These are phyloP conservation scores for Globisporangium nodosum DNA, from an alignment of 352 stramenopile genomes.

Conservation along the genomic window DNA sequence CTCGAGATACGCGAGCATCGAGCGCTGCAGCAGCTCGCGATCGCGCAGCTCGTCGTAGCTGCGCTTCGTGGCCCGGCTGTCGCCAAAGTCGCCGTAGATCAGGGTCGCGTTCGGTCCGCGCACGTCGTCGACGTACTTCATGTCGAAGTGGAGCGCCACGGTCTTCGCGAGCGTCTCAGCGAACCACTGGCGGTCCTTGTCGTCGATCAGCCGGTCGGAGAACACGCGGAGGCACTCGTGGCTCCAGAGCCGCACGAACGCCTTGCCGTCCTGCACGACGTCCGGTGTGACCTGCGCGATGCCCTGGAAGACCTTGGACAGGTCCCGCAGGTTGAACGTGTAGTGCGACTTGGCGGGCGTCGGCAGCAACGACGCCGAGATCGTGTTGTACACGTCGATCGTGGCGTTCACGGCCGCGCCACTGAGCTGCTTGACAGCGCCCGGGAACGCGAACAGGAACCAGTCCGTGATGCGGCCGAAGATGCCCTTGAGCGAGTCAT, in stretches of 20 bases:
- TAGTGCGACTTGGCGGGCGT: slow-evolving; percentile 94
- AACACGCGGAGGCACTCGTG: slow-evolving; percentile 92
- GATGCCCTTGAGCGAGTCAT: slow-evolving; percentile 79
- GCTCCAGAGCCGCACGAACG: slow-evolving; percentile 87
- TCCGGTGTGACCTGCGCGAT: slow-evolving; percentile 81
- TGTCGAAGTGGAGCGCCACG: slow-evolving; percentile 73
- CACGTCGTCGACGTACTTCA: slow-evolving; percentile 67
- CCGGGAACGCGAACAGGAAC: slow-evolving; percentile 82
- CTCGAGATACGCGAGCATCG: slow-evolving; percentile 91
- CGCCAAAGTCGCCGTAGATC: slow-evolving; percentile 90
- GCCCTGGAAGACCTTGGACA: slow-evolving; percentile 92
- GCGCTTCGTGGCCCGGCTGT: slow-evolving; percentile 55
- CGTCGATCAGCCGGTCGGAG: slow-evolving; percentile 88
- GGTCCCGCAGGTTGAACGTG: slow-evolving; percentile 92
- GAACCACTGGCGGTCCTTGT: slow-evolving; percentile 87
- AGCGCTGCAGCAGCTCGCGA: slow-evolving; percentile 61
- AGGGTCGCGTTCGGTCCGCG: slow-evolving; percentile 57
- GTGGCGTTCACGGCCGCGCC: slow-evolving; percentile 73
- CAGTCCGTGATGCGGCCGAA: slow-evolving; percentile 90
- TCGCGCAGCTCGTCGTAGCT: slow-evolving; percentile 89
- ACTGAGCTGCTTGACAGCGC: slow-evolving; percentile 76
- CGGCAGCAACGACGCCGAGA: slow-evolving; percentile 84
- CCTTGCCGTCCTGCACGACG: slow-evolving; percentile 75
- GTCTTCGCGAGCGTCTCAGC: slow-evolving; percentile 52
- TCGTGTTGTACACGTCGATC: slow-evolving; percentile 91